phyloP scores from a whole-genome alignment of 2,329 filamentous ascomycete species.

The Gyromitra esculenta region DNA sequence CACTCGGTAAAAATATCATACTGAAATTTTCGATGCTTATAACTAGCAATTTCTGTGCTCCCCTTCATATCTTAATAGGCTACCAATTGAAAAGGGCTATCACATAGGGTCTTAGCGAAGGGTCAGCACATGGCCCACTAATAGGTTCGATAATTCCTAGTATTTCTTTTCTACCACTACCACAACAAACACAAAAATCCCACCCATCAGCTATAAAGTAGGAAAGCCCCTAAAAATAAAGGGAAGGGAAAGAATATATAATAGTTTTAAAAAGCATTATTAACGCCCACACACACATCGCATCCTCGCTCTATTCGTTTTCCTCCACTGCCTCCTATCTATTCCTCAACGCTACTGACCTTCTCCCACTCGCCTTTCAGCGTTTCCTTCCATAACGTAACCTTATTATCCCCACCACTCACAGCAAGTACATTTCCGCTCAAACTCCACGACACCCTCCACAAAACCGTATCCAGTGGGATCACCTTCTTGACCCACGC shows the following conservation, averaged over 20 bases:
- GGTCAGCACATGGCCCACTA: neutral
- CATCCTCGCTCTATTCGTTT: constrained; percentile 10
- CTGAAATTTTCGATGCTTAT: neutral
- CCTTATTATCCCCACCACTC: constrained; percentile 93
- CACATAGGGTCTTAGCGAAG: neutral
- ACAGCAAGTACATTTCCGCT: constrained; percentile 96
- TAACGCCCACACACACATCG: constrained; percentile 30
- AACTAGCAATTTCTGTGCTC: neutral
- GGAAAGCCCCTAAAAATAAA: neutral
- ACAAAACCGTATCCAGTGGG: constrained; percentile 86
- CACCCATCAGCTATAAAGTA: neutral
- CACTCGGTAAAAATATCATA: neutral
- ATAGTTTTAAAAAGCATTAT: constrained; percentile 35
- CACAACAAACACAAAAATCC: neutral
- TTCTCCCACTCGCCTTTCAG: constrained; percentile 96
- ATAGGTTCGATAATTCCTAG: neutral
- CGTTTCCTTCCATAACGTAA: constrained; percentile 98
- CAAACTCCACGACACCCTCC: constrained; percentile 97
- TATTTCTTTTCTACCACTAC: neutral
- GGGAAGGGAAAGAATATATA: constrained; percentile 23
- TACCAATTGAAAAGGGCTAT: neutral
- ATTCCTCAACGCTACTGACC: constrained; percentile 96
- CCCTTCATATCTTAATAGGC: neutral
- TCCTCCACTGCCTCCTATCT: constrained; percentile 61
- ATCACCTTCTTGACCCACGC: constrained; percentile 88